Evolutionary conservation across 2,329 filamentous ascomycete species (phyloP), one percentile per base, ranked within the genome.

Genomic region (Rosellinia necatrix): DNA sequence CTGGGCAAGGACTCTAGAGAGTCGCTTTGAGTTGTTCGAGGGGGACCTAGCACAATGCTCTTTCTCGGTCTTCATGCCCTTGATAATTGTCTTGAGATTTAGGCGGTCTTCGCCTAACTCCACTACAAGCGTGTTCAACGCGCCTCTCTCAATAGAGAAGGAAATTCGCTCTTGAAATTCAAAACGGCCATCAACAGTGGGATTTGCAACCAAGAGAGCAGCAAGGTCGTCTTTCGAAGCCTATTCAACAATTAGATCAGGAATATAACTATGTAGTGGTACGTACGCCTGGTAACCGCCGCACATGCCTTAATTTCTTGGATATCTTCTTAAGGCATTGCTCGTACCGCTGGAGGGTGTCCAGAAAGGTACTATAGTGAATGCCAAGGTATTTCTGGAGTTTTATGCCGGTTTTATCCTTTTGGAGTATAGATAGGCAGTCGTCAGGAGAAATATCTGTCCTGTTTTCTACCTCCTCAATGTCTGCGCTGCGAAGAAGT

Each of bases 271-370:
- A 6, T 24, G 13, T 9, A 10, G 13, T 8, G 6, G 4, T 35
- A 37, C 44, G 13, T 41, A 53, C 50, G 3, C 34, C 7, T 1
- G 34, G 22, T 8, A 41, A 34, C 3, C 46, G 50, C 27, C 29
- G 48, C 1, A 56, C 22, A 29, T 57, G 46, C 24, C 22, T 49
- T 10, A 57, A 32, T 8, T 55, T 59, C n/a, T 38, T 38, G 6
- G 51, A 50, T 27, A 60, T 58, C 4, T 30, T 49, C 21, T 44
- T 48, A n/a, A 59, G 49, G 25, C 47, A 62, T 1, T 49, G 21
- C 25, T 61, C 56, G 17, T 59, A 58, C 27, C 48, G 44, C 5
- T 25, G 12, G 7, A 61, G 38, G 4, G 53, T 35, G 7, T 47
- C 51, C 1, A 56, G 13, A 56, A 61, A 58, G 9, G 32, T 24